Conservation (phyloP, 257 asterid genomes). For the Asclepias syriaca region DNA sequence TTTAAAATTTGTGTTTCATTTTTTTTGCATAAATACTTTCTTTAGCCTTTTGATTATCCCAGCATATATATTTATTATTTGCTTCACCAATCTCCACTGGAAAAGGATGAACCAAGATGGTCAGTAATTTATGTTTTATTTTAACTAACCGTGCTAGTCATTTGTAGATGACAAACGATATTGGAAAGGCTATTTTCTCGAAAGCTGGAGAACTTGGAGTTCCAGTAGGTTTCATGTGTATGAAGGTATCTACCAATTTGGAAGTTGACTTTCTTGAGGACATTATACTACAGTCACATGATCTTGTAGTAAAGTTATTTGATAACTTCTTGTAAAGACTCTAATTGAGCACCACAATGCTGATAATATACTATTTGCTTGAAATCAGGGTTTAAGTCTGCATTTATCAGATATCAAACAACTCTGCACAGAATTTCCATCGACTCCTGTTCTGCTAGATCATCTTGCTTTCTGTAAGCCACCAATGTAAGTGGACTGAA, state of each 20-base stretch:
- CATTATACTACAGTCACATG: not conserved
- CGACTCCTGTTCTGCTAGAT: constrained; percentile 66
- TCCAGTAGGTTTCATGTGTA: constrained; percentile 91
- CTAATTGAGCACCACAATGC: not conserved
- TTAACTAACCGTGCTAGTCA: not conserved
- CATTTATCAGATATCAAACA: constrained; percentile 68
- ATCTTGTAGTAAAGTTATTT: not conserved
- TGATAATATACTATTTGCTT: not conserved
- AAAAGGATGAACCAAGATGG: not conserved
- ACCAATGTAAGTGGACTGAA: constrained; percentile 53
- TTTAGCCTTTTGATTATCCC: too few species aligned
- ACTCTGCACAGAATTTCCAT: constrained; percentile 74
- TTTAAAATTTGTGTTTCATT: too few species aligned
- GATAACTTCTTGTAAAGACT: not conserved
- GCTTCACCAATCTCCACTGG: not conserved
- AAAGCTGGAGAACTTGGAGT: constrained; percentile 85
- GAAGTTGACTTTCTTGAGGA: not conserved
- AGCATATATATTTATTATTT: too few species aligned
- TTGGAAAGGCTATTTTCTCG: constrained; percentile 69
- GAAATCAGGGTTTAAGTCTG: constrained; percentile 60
- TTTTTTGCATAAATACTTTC: too few species aligned
- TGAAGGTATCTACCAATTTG: constrained; percentile 43
- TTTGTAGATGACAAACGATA: constrained; percentile 76
- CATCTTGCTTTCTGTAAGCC: constrained; percentile 83
- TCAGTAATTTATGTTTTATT: too few species aligned